phyloP scores from a whole-genome alignment of 2,329 filamentous ascomycete genomes.

The Cadophora sp. region DNA sequence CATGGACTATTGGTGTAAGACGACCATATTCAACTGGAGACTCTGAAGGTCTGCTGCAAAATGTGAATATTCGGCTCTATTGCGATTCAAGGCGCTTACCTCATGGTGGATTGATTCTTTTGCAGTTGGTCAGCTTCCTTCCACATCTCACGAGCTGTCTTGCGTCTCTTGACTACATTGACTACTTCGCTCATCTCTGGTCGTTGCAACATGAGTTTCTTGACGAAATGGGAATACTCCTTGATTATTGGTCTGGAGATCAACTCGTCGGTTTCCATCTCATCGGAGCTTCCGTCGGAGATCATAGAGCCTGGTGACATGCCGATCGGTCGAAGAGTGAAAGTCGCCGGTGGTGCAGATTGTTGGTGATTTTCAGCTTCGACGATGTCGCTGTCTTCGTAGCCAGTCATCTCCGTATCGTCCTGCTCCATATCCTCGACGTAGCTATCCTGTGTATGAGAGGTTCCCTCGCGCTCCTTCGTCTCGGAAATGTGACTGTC shows the following conservation, averaged over 20 bases:
- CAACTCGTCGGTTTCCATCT: constrained; percentile 17
- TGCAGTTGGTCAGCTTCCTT: constrained; percentile 25
- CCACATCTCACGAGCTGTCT: constrained; percentile 37
- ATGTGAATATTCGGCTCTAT: neutral
- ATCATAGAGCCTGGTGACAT: constrained; percentile 9
- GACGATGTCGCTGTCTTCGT: neutral
- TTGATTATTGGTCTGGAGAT: constrained; percentile 19
- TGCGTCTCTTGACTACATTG: constrained; percentile 30
- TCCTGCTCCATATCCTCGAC: neutral
- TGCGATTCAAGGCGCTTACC: constrained; percentile 15
- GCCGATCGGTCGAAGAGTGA: constrained; percentile 13
- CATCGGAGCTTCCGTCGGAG: constrained; percentile 4
- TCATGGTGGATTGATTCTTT: neutral
- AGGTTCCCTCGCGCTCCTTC: neutral
- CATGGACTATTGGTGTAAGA: constrained; percentile 1
- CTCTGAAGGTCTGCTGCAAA: neutral
- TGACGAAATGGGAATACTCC: constrained; percentile 33
- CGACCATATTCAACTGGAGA: neutral
- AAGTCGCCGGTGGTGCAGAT: neutral
- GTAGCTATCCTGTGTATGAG: neutral
- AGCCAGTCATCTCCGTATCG: neutral
- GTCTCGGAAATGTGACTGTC: neutral
- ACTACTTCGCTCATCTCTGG: constrained; percentile 37
- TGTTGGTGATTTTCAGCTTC: neutral
- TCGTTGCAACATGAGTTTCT: constrained; percentile 27